Evolutionary conservation across 805 yeast genomes (phyloP).

Genomic region (Barnettozyma salicaria): DNA sequence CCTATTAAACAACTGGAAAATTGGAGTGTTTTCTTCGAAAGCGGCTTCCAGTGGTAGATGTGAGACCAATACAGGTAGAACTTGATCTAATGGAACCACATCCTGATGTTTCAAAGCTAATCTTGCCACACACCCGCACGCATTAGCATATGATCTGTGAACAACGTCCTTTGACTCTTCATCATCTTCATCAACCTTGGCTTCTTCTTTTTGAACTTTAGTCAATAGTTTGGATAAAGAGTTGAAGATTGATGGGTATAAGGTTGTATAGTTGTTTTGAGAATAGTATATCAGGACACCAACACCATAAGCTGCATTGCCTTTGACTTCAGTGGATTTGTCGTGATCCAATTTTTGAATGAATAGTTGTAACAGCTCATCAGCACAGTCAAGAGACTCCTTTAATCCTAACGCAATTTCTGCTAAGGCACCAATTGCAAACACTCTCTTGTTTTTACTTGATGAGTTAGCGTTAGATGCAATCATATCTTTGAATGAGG

Average conservation of each 20-base stretch:
- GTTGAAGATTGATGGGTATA: conserved; percentile 63
- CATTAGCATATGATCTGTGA: conserved; percentile 85
- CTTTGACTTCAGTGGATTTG: conserved; percentile 80
- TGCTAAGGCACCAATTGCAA: conserved; percentile 85
- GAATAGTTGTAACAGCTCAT: conserved; percentile 67
- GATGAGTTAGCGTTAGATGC: conserved; percentile 51
- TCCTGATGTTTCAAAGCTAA: conserved; percentile 68
- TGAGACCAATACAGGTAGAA: conserved; percentile 64
- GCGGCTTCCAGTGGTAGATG: conserved; percentile 86
- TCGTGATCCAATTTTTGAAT: conserved; percentile 64
- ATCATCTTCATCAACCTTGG: conserved; percentile 47
- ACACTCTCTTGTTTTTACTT: conserved; percentile 69
- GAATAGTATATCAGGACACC: conserved; percentile 62
- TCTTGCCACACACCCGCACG: conserved; percentile 95
- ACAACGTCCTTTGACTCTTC: conserved; percentile 76
- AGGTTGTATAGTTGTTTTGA: conserved; percentile 39
- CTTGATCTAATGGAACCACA: conserved; percentile 70
- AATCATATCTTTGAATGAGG: conserved; percentile 61
- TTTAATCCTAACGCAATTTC: conserved; percentile 79
- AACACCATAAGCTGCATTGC: conserved; percentile 93
- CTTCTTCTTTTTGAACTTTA: conserved; percentile 70
- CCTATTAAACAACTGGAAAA: conserved; percentile 68
- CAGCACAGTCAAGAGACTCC: conserved; percentile 54
- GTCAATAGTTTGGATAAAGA: conserved; percentile 65
- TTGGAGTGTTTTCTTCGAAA: conserved; percentile 88